phyloP scores from a whole-genome alignment of 768 basidiomycete genomes.

The Naganishia friedmannii region DNA sequence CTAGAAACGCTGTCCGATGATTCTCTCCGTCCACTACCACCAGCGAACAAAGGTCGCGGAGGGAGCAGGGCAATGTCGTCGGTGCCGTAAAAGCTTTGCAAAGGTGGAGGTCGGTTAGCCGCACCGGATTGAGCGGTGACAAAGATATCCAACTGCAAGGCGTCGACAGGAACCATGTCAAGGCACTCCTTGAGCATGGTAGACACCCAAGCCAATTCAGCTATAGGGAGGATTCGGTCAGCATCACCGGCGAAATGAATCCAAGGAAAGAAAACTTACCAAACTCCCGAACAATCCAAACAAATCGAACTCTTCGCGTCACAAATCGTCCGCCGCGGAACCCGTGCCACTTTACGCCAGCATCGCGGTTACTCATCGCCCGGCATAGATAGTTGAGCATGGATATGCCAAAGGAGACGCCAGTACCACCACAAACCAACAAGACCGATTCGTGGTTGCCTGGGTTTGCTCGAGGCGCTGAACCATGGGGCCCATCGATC shows the following conservation, averaged over 20 bases:
- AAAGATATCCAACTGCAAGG: conserved; percentile 68
- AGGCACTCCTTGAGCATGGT: conserved; percentile 64
- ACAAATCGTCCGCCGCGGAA: conserved; percentile 56
- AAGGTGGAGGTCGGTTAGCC: conserved; percentile 10
- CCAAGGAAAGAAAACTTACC: conserved; percentile 55
- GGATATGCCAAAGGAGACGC: conserved; percentile 68
- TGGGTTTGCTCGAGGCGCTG: conserved; percentile 63
- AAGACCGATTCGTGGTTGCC: conserved; percentile 61
- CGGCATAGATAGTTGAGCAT: conserved; percentile 65
- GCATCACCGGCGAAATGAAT: background rate
- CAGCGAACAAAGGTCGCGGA: conserved; percentile 47
- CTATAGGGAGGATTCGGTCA: conserved; percentile 51
- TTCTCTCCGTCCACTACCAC: conserved; percentile 29
- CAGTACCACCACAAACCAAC: conserved; percentile 70
- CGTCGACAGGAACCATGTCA: conserved; percentile 56
- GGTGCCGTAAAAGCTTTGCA: conserved; percentile 18
- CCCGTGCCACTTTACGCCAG: conserved; percentile 48
- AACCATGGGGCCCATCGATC: conserved; percentile 71
- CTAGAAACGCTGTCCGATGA: conserved; percentile 40
- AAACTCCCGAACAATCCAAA: conserved; percentile 75
- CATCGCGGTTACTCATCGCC: conserved; percentile 61
- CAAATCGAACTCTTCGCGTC: conserved; percentile 64
- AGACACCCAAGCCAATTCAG: conserved; percentile 75
- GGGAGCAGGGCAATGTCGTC: conserved; percentile 34
- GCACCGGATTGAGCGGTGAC: conserved; percentile 58